Evolutionary conservation across 176 grass and related monocot species (phyloP).

Genomic region (Carex littledalei): DNA sequence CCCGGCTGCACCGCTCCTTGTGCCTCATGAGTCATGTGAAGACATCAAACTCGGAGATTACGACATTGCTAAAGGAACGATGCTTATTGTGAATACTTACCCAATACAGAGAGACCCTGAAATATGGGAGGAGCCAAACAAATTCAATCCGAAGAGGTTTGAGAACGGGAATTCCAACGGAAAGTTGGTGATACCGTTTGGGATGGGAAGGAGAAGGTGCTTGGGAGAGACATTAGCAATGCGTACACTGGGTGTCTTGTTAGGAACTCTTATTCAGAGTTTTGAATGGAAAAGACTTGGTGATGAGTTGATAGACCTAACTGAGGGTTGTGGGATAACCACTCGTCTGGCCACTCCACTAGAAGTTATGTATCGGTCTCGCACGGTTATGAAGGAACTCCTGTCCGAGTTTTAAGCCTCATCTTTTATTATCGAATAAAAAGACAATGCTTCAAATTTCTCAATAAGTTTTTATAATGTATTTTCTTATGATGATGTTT

Average conservation of each 20-base stretch:
- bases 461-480: too few relatives aligned
- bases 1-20: too few relatives aligned
- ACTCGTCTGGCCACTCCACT: constrained; percentile 14
- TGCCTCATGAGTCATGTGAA: too few relatives aligned
- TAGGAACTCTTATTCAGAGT: constrained; percentile 28
- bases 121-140: too few relatives aligned
- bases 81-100: too few relatives aligned
- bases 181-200: too few relatives aligned
- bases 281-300: constrained; percentile 25
- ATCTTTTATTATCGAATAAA: background rate
- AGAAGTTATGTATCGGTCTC: constrained; percentile 5
- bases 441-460: background rate
- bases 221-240: constrained; percentile 23
- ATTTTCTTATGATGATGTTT: background rate
- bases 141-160: too few relatives aligned
- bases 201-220: too few relatives aligned
- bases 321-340: constrained; percentile 12
- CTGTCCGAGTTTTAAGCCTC: background rate
- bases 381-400: background rate
- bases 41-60: too few relatives aligned
- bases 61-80: too few relatives aligned
- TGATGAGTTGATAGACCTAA: constrained; percentile 20
- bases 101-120: too few relatives aligned
- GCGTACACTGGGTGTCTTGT: constrained; percentile 13
- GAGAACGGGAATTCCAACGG: too few relatives aligned